Percentiles rank a stretch among this genome's conserved stretches.
Conservation (phyloP, 208 protist species). For the Tritrichomonas musculus region DNA sequence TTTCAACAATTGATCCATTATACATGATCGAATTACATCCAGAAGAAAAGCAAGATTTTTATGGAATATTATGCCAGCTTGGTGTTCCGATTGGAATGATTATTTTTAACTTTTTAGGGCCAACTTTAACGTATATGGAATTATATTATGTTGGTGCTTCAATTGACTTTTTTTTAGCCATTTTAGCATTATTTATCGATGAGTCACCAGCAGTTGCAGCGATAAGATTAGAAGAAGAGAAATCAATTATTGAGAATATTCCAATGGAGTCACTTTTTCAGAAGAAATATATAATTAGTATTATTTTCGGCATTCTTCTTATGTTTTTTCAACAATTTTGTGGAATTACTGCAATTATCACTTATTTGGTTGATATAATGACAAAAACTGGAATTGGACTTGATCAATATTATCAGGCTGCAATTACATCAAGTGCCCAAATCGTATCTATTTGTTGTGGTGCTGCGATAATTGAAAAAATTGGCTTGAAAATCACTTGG, state of each 20-base stretch:
- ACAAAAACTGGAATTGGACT: background rate
- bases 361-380: background rate
- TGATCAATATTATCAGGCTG: background rate
- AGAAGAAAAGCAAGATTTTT: background rate
- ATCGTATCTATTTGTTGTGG: background rate
- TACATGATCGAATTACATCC: background rate
- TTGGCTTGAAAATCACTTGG: background rate
- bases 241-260: background rate
- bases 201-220: background rate
- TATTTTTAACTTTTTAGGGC: background rate
- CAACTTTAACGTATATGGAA: background rate
- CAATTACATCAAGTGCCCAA: background rate
- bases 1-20: background rate
- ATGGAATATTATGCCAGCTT: background rate
- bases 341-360: background rate
- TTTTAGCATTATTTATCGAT: background rate
- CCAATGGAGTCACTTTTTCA: background rate
- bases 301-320: too few species aligned
- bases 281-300: too few species aligned
- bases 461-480: background rate
- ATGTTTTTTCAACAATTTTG: background rate
- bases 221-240: too few species aligned
- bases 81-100: background rate
- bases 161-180: background rate
- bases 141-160: background rate